Percentiles rank a stretch among this genome's conserved stretches.
Evolutionary conservation across 129 eudicot species (phyloP).

Genomic region (Arctium minus): DNA sequence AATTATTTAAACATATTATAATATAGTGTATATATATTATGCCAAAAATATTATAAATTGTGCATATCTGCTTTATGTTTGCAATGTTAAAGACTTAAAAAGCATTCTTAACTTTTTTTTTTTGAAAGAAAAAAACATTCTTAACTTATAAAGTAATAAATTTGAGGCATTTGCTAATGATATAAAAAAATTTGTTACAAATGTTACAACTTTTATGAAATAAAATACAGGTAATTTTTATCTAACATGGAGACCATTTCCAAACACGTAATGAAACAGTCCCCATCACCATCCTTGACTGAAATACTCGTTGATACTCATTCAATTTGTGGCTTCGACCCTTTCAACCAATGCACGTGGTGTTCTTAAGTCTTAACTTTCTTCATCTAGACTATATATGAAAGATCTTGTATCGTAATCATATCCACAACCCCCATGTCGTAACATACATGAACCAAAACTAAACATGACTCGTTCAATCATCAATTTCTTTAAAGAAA

Average conservation of each 20-base stretch:
- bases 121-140: too few species aligned
- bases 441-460: background rate
- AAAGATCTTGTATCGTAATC: background rate
- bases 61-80: background rate
- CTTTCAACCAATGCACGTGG: constrained; percentile 1
- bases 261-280: background rate
- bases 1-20: too few species aligned
- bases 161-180: too few species aligned
- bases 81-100: background rate
- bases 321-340: constrained; percentile 13
- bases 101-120: background rate
- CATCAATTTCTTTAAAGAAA: background rate
- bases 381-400: background rate
- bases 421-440: background rate
- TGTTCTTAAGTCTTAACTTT: background rate
- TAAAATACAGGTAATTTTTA: background rate
- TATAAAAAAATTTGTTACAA: too few species aligned
- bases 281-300: background rate
- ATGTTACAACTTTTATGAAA: background rate
- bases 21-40: background rate
- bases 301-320: constrained; percentile 1
- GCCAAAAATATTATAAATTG: background rate
- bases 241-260: background rate
- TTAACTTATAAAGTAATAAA: background rate
- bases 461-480: background rate